A percentile compares a stretch with the other conserved stretches of the same genome.
phyloP scores from a whole-genome alignment of 2,329 filamentous ascomycete genomes.

The Phoma sp. region DNA sequence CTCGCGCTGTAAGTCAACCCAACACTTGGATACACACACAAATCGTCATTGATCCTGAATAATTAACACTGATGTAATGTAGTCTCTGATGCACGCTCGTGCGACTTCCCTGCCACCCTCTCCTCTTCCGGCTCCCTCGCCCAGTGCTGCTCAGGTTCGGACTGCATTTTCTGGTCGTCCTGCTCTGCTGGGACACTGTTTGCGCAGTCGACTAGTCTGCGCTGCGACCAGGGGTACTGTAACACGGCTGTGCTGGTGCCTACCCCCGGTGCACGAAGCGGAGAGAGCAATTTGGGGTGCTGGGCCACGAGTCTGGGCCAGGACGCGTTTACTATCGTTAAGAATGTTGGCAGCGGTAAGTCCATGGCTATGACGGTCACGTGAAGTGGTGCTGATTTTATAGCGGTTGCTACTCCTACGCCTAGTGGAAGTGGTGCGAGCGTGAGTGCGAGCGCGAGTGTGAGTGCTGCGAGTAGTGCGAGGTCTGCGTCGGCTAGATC shows the following conservation, averaged over 20 bases:
- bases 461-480: slow-evolving; percentile 3
- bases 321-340: slow-evolving; percentile 17
- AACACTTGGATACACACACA: background rate
- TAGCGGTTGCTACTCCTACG: slow-evolving; percentile 5
- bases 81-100: slow-evolving; percentile 32
- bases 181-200: slow-evolving; percentile 29
- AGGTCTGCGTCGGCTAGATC: slow-evolving; percentile 4
- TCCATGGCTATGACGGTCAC: background rate
- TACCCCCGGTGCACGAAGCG: slow-evolving; percentile 26
- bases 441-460: background rate
- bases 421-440: background rate
- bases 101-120: slow-evolving; percentile 35
- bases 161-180: slow-evolving; percentile 32
- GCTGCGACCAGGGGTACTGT: slow-evolving; percentile 32
- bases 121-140: slow-evolving; percentile 28
- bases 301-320: slow-evolving; percentile 33
- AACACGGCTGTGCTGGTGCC: slow-evolving; percentile 34
- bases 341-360: slow-evolving; percentile 16
- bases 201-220: slow-evolving; percentile 27
- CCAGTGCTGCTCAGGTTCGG: slow-evolving; percentile 28
- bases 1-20: slow-evolving; percentile 23
- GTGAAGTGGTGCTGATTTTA: background rate
- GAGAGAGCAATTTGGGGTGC: slow-evolving; percentile 29
- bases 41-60: background rate
- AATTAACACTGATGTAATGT: background rate